Evolutionary conservation across 257 asterid genomes (phyloP), one percentile per base, ranked within the genome.

Genomic region (Solanum clarkiae): DNA sequence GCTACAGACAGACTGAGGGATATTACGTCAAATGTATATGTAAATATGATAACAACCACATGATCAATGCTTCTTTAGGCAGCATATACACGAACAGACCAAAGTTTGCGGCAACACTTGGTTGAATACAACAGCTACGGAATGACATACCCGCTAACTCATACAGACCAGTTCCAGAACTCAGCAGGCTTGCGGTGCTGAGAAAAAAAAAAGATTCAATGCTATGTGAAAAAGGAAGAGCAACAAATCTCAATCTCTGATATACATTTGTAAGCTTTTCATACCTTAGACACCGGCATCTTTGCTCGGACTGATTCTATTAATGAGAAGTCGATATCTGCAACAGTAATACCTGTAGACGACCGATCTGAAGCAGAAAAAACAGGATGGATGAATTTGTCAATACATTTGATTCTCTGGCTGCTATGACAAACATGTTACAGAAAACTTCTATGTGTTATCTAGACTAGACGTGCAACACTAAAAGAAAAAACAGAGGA

Each of bases 121-220:
- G 44, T 14, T 75, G 81, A 68, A 77, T 77, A 26, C 47, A 77
- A 49, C 82, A 72, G 80, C 40, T 24, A 26, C 3, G 0, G 15
- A 26, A 77, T 26, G 49, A 77, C 45, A 26, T 32, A 66, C 9
- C 56, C 40, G 56, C 86, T n/a, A 75, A 70, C 87, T 90, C 90
- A 90, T 70, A 84, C 57, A 57, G 90, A 83, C 32, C 87, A 87
- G 51, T 32, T 91, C 98, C 98, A 95, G 82, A 95, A 94, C 54
- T 91, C 98, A 45, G 32, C 66, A 42, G 95, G 92, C 88, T 94
- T 95, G 49, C 98, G 94, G 80, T 95, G 98, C 96, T 93, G 89
- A 15, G 75, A 86, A 88, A 88, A 88, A 45, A 45, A 85, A 71
- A 60, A 55, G 26, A 62, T 44, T 68, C 65, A 45, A 60, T 32